phyloP scores from a whole-genome alignment of 306 rosid species.

The Lupinus albus region DNA sequence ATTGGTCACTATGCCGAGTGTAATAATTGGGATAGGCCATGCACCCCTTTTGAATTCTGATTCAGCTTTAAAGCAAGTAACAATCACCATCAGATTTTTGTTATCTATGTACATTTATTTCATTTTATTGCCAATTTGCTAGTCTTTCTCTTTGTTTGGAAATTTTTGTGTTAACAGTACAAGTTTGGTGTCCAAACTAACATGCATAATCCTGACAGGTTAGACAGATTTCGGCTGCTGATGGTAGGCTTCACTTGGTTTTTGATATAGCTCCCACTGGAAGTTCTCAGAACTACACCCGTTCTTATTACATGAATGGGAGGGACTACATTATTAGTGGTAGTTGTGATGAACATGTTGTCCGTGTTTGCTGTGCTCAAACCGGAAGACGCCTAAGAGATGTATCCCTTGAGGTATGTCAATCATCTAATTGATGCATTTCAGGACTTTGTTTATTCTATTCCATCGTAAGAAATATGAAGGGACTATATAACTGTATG shows the following conservation, averaged over 20 bases:
- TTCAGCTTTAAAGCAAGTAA: conserved; percentile 25
- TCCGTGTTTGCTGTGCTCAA: conserved; percentile 84
- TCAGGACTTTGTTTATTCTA: conserved; percentile 4
- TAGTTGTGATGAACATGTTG: conserved; percentile 84
- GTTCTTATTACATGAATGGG: conserved; percentile 87
- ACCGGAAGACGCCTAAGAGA: conserved; percentile 83
- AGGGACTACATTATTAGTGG: conserved; percentile 85
- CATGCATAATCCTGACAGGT: conserved; percentile 54
- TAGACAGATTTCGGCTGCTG: conserved; percentile 75
- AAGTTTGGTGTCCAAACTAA: conserved; percentile 35
- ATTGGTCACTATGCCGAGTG: conserved; percentile 17
- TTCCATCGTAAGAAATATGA: conserved; percentile 22
- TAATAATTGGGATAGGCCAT: conserved; percentile 24
- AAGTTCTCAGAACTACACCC: conserved; percentile 78
- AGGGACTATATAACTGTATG: conserved; percentile 25
- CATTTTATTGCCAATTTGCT: conserved; percentile 13
- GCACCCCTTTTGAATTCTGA: conserved; percentile 16
- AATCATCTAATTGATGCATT: conserved; percentile 27
- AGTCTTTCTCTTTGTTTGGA: conserved; percentile 17
- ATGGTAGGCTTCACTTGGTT: conserved; percentile 81
- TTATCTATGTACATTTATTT: neutral
- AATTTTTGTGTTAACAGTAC: conserved; percentile 20
- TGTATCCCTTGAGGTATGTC: conserved; percentile 71
- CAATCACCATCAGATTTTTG: neutral
- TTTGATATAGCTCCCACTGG: conserved; percentile 73